phyloP scores from a whole-genome alignment of 1,139 yeast genomes.

The Blastobotrys persicus region DNA sequence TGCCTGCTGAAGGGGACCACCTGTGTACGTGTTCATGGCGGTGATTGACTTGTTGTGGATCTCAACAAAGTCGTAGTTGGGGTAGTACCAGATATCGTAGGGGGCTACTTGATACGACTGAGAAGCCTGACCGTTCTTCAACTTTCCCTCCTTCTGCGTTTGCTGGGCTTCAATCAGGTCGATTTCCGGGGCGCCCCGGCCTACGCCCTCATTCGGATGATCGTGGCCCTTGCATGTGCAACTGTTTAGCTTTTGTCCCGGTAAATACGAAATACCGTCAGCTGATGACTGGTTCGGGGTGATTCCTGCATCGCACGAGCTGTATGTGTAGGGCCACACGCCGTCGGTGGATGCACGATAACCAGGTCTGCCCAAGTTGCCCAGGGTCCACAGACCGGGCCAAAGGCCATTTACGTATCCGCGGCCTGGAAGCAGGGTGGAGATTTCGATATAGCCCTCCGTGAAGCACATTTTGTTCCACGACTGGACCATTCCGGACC shows the following conservation, averaged over 20 bases:
- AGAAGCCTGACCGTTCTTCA: constrained; percentile 59
- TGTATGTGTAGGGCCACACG: constrained; percentile 87
- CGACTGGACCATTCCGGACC: constrained; percentile 81
- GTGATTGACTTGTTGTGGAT: constrained; percentile 61
- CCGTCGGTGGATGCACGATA: constrained; percentile 77
- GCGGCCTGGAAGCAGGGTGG: constrained; percentile 68
- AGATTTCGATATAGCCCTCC: constrained; percentile 68
- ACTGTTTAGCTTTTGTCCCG: constrained; percentile 67
- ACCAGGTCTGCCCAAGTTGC: constrained; percentile 83
- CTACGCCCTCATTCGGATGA: constrained; percentile 75
- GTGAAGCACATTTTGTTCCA: constrained; percentile 85
- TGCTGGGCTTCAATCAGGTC: constrained; percentile 79
- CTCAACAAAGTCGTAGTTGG: constrained; percentile 70
- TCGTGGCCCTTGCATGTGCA: constrained; percentile 76
- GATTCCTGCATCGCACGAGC: constrained; percentile 80
- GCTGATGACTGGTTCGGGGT: constrained; percentile 84
- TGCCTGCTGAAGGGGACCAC: constrained; percentile 87
- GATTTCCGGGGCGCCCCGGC: constrained; percentile 89
- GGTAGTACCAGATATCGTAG: constrained; percentile 79
- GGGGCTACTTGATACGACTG: constrained; percentile 87
- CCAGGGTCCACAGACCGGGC: constrained; percentile 92
- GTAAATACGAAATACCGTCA: constrained; percentile 75
- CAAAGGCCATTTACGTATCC: constrained; percentile 73
- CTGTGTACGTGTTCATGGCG: constrained; percentile 70
- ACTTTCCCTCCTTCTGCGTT: constrained; percentile 41